Base-by-base conservation (phyloP, 2,329 filamentous ascomycete genomes). In the Exophiala lecanii-corni region DNA sequence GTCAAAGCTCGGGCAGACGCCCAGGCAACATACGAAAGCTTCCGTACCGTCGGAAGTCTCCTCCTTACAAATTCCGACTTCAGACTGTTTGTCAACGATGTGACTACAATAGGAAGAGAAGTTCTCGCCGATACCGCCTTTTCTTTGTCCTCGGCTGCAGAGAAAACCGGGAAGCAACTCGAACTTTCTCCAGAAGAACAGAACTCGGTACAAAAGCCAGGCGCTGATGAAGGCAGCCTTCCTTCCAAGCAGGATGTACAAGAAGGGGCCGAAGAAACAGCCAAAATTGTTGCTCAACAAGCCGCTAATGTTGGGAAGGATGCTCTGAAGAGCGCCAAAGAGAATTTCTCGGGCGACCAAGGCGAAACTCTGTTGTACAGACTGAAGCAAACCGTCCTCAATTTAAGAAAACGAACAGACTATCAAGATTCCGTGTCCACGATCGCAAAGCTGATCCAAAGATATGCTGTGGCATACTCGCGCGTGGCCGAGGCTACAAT, bases 21-120 rank as follows among this genome's bases (percentile, higher is more conserved):
- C 13, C 76, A 75, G 59, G 85, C 84, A 45, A 82, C 86, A 12
- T 89, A 89, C 57, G 74, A 84, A 58, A 95, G 89, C 61, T 67
- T 95, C 36, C 83, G 81, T 45, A 95, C 89, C 0, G 79, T 97
- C 0, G 83, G 85, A 20, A 85, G 83, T 2, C 71, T 97, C n/a
- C 75, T 96, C 1, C 70, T 97, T 32, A 88, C 86, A 10, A 97
- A 97, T 60, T 81, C 84, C 0, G 89, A 96, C 57, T 96, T 97
- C 62, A 82, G 89, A 28, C 73, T 89, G 5, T 89, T 97, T 56
- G 70, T 96, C 33, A 79, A 82, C 9, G 91, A 97, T 57, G 66
- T 95, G 30, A 81, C 81, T 34, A 81, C 82, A 0, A 77, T 96
- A 35, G 85, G 83, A 9, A 81, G 85, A 31, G 84, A 95, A 59